phyloP scores from a whole-genome alignment of 2,329 filamentous ascomycete species.

The Verticillium zaregamsianum region DNA sequence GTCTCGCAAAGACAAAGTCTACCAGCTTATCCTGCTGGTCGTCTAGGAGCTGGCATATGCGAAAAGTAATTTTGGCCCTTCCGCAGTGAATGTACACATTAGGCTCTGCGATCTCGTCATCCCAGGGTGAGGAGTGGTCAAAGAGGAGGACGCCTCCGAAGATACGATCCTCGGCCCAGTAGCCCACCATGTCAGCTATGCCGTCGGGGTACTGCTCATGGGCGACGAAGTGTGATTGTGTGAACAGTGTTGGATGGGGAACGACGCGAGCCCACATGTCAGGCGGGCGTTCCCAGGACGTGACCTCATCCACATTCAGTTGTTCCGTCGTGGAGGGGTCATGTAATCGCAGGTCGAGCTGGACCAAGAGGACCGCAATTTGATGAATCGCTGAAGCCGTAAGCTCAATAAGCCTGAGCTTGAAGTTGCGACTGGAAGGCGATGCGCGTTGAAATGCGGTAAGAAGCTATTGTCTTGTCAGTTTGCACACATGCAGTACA shows the following conservation, averaged over 20 bases:
- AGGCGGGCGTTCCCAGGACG: neutral
- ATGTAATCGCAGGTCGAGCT: neutral
- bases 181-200: conserved; percentile 18
- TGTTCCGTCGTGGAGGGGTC: neutral
- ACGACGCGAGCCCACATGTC: neutral
- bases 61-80: neutral
- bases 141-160: conserved; percentile 18
- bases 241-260: conserved; percentile 10
- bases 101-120: neutral
- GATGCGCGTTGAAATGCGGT: neutral
- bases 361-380: neutral
- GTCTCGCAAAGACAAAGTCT: no score
- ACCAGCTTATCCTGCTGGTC: no score
- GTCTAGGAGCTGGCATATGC: no score
- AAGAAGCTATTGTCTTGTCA: neutral
- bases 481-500: neutral
- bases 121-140: conserved; percentile 3
- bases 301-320: neutral
- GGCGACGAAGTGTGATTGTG: conserved; percentile 11
- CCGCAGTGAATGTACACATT: neutral
- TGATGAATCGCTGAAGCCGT: neutral
- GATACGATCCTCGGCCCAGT: conserved; percentile 19
- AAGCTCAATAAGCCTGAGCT: neutral
- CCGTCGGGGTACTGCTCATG: conserved; percentile 16
- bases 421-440: neutral